Evolutionary conservation across 1,139 yeast species (phyloP).

Genomic region (Yamadazyma friedrichii): DNA sequence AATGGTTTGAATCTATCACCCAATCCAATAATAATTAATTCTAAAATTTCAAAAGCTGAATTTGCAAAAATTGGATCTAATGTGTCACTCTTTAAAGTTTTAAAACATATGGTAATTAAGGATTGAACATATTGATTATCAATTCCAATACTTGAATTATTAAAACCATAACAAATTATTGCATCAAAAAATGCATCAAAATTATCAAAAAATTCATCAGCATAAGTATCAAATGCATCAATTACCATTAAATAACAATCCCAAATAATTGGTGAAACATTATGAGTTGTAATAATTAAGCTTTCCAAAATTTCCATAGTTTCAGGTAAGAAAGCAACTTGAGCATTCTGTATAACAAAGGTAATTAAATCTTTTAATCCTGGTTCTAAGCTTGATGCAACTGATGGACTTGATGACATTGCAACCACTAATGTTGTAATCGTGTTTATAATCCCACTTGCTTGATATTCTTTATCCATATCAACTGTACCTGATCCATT

Average conservation of each 20-base stretch:
- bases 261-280: slow-evolving; percentile 50
- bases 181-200: slow-evolving; percentile 52
- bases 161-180: slow-evolving; percentile 48
- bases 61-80: slow-evolving; percentile 46
- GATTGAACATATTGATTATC: slow-evolving; percentile 41
- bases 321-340: slow-evolving; percentile 47
- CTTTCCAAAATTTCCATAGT: slow-evolving; percentile 51
- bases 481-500: slow-evolving; percentile 18
- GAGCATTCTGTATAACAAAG: slow-evolving; percentile 49
- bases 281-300: slow-evolving; percentile 39
- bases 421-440: slow-evolving; percentile 52
- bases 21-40: slow-evolving; percentile 39
- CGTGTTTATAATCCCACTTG: slow-evolving; percentile 50
- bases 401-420: slow-evolving; percentile 47
- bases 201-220: slow-evolving; percentile 49
- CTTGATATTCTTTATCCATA: slow-evolving; percentile 51
- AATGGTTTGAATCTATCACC: slow-evolving; percentile 31
- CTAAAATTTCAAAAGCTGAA: slow-evolving; percentile 41
- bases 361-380: slow-evolving; percentile 41
- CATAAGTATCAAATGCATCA: slow-evolving; percentile 52
- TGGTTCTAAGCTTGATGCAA: slow-evolving; percentile 39
- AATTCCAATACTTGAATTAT: slow-evolving; percentile 27
- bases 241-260: slow-evolving; percentile 40
- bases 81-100: slow-evolving; percentile 31
- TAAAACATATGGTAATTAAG: slow-evolving; percentile 38